These are phyloP conservation scores for Stagonosporopsis vannaccii DNA, from an alignment of 2,329 filamentous ascomycete genomes.

Conservation along the genomic window DNA sequence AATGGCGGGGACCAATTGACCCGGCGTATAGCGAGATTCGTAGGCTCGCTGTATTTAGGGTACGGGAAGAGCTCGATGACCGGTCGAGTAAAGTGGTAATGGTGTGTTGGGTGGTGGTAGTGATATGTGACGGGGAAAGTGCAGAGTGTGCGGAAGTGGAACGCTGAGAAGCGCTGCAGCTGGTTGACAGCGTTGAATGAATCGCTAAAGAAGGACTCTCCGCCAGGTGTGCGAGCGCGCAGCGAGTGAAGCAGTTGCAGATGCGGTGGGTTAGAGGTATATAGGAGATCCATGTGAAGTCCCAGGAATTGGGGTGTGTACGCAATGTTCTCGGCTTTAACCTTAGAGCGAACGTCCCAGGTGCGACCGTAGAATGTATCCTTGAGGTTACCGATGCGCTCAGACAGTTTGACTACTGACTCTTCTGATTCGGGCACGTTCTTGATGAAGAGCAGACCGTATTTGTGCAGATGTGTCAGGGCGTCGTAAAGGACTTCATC, in stretches of 20 bases:
- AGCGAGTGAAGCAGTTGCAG: conserved; percentile 91
- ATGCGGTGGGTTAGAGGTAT: conserved; percentile 78
- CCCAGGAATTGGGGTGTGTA: conserved; percentile 82
- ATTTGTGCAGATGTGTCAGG: conserved; percentile 67
- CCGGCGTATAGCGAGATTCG: conserved; percentile 47
- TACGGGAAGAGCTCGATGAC: conserved; percentile 59
- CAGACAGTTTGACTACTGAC: conserved; percentile 72
- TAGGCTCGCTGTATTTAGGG: conserved; percentile 36
- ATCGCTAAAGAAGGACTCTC: conserved; percentile 87
- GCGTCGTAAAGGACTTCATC: conserved; percentile 66
- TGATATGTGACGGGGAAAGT: conserved; percentile 65
- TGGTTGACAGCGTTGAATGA: conserved; percentile 66
- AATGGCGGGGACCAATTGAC: conserved; percentile 83
- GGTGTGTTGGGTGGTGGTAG: conserved; percentile 68
- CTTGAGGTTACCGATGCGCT: conserved; percentile 77
- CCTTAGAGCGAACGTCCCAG: conserved; percentile 86
- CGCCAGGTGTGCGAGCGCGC: conserved; percentile 78
- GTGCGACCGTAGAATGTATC: conserved; percentile 91
- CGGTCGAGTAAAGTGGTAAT: conserved; percentile 67
- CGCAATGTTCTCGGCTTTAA: conserved; percentile 87
- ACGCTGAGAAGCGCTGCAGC: conserved; percentile 35
- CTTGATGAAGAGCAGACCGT: conserved; percentile 79
- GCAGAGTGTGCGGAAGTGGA: conserved; percentile 53
- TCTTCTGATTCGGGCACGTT: conserved; percentile 73
- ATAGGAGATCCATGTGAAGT: conserved; percentile 93